Base-by-base conservation (phyloP, 2,329 filamentous ascomycete species). In the Paraphoma chrysanthemicola region DNA sequence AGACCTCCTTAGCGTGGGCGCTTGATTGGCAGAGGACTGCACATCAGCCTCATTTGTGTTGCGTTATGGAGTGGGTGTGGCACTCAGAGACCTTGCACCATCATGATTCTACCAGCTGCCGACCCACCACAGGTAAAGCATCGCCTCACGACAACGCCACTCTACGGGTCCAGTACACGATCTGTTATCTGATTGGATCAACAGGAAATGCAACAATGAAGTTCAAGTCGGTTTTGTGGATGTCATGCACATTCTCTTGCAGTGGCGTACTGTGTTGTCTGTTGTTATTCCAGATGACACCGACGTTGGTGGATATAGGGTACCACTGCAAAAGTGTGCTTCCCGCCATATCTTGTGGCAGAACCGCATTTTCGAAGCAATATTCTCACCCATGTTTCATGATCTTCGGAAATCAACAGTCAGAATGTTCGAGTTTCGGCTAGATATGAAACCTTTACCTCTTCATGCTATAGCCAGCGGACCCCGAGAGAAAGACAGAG, bases 41-140 rank as follows among this genome's bases (percentile, higher is more conserved):
- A 61, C 33, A 48, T n/a, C 68, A 67, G 62, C 64, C 64, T 65
- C 57, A 51, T 63, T 57, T 44, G 57, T 62, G 57, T 63, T 60
- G 57, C 58, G 53, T 59, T 59, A 55, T 62, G 57, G 59, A 57
- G 49, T 51, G 36, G 45, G 54, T 47, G 44, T 56, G 41, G 50
- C 38, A 50, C 48, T 58, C 48, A 55, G 61, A 51, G 58, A 46
- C 57, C 39, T 48, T 18, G 54, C 53, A 56, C n/a, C 33, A 48
- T 51, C 39, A 50, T 29, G 38, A 28, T 41, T 33, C 48, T 46
- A 54, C 47, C 45, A 48, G 63, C 48, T 60, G 59, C 60, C 60
- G 57, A 51, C 42, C 49, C 23, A 44, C 42, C 52, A 42, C 8
- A 6, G 39, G 39, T 16, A 16, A 11, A 16, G n/a, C 39, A 42